phyloP scores from a whole-genome alignment of 331 rosid genomes.

The Dryas integrifolia region DNA sequence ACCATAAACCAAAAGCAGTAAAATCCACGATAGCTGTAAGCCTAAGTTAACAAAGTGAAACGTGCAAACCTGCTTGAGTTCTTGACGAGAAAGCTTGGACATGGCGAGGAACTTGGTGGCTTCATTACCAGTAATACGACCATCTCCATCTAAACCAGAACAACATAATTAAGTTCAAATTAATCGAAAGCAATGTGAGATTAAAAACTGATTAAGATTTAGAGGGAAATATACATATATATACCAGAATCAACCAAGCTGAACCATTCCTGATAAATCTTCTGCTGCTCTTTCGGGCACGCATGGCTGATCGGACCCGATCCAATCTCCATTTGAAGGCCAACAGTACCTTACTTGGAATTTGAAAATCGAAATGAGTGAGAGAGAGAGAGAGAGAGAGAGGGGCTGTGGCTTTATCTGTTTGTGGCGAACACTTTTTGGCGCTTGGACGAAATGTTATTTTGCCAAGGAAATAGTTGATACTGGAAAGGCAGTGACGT shows the following conservation, averaged over 20 bases:
- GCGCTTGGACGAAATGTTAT: slow-evolving; percentile 26
- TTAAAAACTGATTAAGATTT: neutral
- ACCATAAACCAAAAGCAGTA: neutral
- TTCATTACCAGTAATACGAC: slow-evolving; percentile 68
- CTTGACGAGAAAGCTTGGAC: slow-evolving; percentile 72
- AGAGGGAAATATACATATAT: neutral
- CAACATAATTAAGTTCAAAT: neutral
- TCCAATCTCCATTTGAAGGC: slow-evolving; percentile 48
- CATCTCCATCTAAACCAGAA: slow-evolving; percentile 63
- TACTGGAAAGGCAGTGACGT: too few relatives aligned
- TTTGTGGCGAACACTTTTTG: slow-evolving; percentile 22
- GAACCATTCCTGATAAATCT: slow-evolving; percentile 80
- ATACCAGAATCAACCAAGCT: slow-evolving; percentile 78
- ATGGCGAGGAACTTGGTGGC: slow-evolving; percentile 80
- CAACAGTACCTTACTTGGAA: neutral
- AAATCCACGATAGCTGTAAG: neutral
- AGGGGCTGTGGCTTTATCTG: neutral
- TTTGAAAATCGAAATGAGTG: slow-evolving; percentile 18
- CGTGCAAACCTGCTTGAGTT: slow-evolving; percentile 68
- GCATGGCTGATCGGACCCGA: slow-evolving; percentile 29
- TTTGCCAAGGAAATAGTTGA: neutral
- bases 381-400: neutral
- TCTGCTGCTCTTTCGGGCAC: slow-evolving; percentile 55
- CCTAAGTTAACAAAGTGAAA: neutral
- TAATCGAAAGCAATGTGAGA: neutral